Conservation (phyloP, 768 basidiomycete species). For the Flagelloscypha sp. region DNA sequence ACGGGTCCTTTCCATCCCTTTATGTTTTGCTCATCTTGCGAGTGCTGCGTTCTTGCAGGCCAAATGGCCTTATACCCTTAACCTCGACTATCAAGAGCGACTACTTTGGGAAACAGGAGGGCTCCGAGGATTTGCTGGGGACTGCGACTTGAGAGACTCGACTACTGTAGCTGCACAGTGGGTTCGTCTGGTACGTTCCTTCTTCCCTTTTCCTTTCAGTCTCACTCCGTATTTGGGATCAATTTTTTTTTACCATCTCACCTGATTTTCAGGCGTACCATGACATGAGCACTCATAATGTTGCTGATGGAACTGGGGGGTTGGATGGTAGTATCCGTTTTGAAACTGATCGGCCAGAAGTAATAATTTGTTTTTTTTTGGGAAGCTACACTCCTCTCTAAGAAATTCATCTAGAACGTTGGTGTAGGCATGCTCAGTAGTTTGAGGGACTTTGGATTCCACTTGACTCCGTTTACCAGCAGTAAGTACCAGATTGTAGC, state of each 20-base stretch:
- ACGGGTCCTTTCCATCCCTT: no score
- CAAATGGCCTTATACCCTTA: no score
- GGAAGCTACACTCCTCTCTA: no score
- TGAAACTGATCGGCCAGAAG: conserved; percentile 34
- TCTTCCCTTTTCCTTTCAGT: background rate
- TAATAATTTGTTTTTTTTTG: conserved; percentile 11
- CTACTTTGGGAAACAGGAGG: no score
- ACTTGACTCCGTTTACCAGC: conserved; percentile 35
- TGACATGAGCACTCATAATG: conserved; percentile 40
- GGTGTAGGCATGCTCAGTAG: conserved; percentile 38
- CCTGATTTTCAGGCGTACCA: conserved; percentile 38
- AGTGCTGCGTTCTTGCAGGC: no score
- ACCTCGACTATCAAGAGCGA: no score
- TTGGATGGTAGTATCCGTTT: conserved; percentile 42
- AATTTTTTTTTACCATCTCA: conserved; percentile 1
- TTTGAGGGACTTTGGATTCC: conserved; percentile 31
- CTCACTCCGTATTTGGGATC: background rate
- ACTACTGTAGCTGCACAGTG: conserved; percentile 32
- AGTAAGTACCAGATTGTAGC: conserved; percentile 25
- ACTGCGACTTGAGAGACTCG: no score
- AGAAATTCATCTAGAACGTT: conserved; percentile 37
- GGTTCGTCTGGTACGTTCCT: conserved; percentile 27
- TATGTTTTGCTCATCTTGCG: no score
- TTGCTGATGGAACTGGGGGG: conserved; percentile 37
- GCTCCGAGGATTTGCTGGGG: no score